Percentiles rank a stretch among this genome's conserved stretches.
Evolutionary conservation across 192 early-diverging fungal genomes (phyloP).

Genomic region (Endogone sp.): DNA sequence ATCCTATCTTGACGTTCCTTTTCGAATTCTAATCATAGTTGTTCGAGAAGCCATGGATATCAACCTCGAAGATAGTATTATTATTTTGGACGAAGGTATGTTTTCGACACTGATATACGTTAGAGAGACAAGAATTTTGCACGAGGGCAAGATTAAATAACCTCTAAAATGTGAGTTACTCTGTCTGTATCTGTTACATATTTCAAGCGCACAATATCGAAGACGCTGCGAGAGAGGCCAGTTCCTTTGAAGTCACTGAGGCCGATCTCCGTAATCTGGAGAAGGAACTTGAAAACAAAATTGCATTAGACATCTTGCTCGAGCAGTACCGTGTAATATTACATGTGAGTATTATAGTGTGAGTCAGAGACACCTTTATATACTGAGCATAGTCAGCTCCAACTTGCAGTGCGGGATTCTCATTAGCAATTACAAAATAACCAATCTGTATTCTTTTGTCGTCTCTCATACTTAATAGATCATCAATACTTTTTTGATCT

Average conservation of each 20-base stretch:
- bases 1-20: too few relatives aligned
- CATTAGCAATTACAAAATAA: too few relatives aligned
- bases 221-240: constrained; percentile 46
- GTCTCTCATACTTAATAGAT: not conserved
- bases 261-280: constrained; percentile 24
- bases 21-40: constrained; percentile 12
- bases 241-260: constrained; percentile 43
- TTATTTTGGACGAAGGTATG: constrained; percentile 58
- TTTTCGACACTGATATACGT: not conserved
- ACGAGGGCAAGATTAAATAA: too few relatives aligned
- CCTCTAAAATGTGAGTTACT: too few relatives aligned
- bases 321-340: constrained; percentile 15
- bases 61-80: constrained; percentile 34
- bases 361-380: not conserved
- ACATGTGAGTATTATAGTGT: constrained; percentile 13
- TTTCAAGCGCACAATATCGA: constrained; percentile 65
- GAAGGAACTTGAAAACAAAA: constrained; percentile 31
- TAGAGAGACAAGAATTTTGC: not conserved
- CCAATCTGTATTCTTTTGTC: not conserved
- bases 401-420: too few relatives aligned
- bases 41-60: constrained; percentile 48
- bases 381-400: not conserved
- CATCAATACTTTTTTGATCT: constrained; percentile 6
- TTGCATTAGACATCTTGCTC: constrained; percentile 5
- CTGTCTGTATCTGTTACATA: too few relatives aligned